Percentiles rank a stretch among this genome's conserved stretches.
phyloP scores from a whole-genome alignment of 495 filamentous ascomycete species.

The Lophiostoma macrostomum region DNA sequence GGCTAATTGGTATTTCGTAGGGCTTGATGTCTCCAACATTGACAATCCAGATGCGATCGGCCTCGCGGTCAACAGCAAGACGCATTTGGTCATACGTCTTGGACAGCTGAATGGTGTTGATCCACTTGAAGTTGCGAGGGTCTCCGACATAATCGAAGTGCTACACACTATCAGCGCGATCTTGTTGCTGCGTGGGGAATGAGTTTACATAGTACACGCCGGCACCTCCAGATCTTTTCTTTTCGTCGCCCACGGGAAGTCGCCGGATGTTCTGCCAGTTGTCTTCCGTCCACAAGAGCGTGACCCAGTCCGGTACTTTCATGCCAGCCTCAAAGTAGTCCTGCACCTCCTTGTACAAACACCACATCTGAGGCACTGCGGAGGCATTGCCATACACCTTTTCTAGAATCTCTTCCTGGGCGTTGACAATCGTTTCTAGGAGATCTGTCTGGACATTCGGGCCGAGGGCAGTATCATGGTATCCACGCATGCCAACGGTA shows the following conservation, averaged over 20 bases:
- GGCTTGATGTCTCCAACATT: conserved; percentile 75
- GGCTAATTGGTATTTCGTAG: conserved; percentile 64
- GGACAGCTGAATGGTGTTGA: conserved; percentile 65
- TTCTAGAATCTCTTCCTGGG: conserved; percentile 56
- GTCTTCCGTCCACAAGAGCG: conserved; percentile 72
- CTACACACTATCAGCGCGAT: conserved; percentile 4
- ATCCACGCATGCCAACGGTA: conserved; percentile 73
- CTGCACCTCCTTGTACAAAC: conserved; percentile 48
- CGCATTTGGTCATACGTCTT: conserved; percentile 66
- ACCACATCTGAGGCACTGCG: conserved; percentile 68
- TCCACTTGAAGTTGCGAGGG: conserved; percentile 66
- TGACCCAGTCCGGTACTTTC: conserved; percentile 67
- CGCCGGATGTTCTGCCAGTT: conserved; percentile 70
- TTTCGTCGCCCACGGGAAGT: conserved; percentile 62
- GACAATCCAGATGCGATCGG: conserved; percentile 70
- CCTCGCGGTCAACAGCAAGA: conserved; percentile 58
- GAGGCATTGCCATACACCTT: conserved; percentile 55
- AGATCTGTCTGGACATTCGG: conserved; percentile 57
- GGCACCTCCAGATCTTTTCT: conserved; percentile 58
- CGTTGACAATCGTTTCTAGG: conserved; percentile 57
- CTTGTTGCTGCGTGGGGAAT: too few species aligned
- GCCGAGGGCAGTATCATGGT: conserved; percentile 60
- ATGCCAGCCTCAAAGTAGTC: conserved; percentile 64
- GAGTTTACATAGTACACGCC: conserved; percentile 63
- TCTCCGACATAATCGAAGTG: conserved; percentile 72